A percentile compares a stretch with the other conserved stretches of the same genome.
These are phyloP conservation scores for Penstemon barbatus DNA, from an alignment of 257 asterid genomes.

Conservation along the genomic window DNA sequence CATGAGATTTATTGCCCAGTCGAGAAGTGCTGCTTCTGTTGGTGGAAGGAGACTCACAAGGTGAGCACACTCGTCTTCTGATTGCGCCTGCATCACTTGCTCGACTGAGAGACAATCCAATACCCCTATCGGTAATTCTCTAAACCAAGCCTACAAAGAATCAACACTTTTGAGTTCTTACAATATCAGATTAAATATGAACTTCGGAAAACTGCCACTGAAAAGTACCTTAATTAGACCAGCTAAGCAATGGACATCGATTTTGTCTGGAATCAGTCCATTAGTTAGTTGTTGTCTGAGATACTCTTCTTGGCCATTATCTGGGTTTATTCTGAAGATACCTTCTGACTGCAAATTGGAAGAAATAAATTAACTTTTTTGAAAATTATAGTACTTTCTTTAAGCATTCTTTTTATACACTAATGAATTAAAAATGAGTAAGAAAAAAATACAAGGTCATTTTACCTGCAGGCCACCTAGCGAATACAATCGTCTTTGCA, in stretches of 20 bases:
- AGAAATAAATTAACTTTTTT: background rate
- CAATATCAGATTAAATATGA: background rate
- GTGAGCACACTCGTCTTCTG: constrained; percentile 72
- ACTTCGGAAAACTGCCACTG: background rate
- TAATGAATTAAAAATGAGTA: background rate
- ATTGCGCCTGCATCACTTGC: constrained; percentile 67
- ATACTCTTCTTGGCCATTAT: constrained; percentile 65
- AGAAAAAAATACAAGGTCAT: background rate
- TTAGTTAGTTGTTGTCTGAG: constrained; percentile 65
- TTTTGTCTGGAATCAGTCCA: constrained; percentile 58
- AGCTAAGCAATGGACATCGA: constrained; percentile 82
- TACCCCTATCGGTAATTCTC: constrained; percentile 81
- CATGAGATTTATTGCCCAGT: constrained; percentile 93
- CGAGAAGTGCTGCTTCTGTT: constrained; percentile 71
- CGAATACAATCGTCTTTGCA: constrained; percentile 75
- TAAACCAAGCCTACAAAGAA: constrained; percentile 68
- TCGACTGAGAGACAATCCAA: constrained; percentile 77
- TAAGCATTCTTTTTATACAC: background rate
- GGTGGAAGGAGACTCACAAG: constrained; percentile 74
- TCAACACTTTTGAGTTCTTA: background rate
- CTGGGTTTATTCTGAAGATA: constrained; percentile 79
- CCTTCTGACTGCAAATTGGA: constrained; percentile 62
- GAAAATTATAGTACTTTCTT: background rate
- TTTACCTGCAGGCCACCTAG: constrained; percentile 85
- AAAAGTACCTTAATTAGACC: constrained; percentile 67